Base-by-base conservation (phyloP, 305 asterid genomes). In the Solanum hybrid region DNA sequence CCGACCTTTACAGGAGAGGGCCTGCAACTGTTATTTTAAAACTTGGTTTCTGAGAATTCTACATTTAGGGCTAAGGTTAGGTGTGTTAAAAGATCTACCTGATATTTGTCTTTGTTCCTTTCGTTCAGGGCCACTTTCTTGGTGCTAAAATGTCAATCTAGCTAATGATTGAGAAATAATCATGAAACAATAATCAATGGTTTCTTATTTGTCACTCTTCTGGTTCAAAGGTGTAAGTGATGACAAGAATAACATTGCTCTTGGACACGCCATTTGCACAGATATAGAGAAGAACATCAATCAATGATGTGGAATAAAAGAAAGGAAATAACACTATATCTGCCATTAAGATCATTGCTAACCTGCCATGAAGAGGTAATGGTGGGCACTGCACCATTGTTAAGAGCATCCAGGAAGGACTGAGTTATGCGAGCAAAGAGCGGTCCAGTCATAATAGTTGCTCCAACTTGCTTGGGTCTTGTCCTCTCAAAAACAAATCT, bases 351-450 rank as follows among this genome's bases (percentile, higher is more conserved):
- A 42, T 20, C 11, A 51, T 51, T 80, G 83, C 95, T 82, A 86
- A 97, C 99, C 99, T 96, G 98, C 99, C 99, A 97, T 57, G 99
- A 97, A 88, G 99, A 97, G 39, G 98, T 94, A 91, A 97, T 97
- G 90, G 98, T 97, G 51, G 99, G 99, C 89, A 96, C 99, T 1
- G 99, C 99, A 36, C 99, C 99, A 89, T 95, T 95, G 92, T 97
- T 97, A 88, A 97, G 94, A 75, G 99, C 99, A 95, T 97, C 99
- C 12, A 97, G 92, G 89, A 96, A 96, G 86, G 99, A 96, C 89
- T 96, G 98, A 76, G 98, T 95, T 86, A 97, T 94, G 57, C 97
- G 96, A 90, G 99, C 99, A 93, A 96, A 92, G 86, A 97, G 91
- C 79, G 99, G 99, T 35, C 99, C 99, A 1, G 98, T 97, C 99